Conservation (phyloP, 106 monocot genomes). For the Iris macrosiphon region DNA sequence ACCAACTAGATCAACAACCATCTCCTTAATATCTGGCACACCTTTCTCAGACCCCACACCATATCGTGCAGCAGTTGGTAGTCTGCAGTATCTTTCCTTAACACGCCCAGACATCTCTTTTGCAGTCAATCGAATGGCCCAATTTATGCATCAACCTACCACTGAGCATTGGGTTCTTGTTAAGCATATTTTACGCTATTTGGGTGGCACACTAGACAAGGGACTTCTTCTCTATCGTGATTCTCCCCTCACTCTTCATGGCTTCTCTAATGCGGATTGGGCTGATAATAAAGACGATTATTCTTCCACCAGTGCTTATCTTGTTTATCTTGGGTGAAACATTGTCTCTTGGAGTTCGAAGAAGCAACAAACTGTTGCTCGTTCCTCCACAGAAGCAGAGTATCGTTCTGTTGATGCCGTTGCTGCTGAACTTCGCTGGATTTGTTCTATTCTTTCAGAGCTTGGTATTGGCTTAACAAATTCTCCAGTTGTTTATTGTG, state of each 20-base stretch:
- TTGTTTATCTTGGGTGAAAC: background rate
- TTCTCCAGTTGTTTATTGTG: background rate
- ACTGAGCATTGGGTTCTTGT: background rate
- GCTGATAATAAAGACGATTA: background rate
- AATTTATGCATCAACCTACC: constrained; percentile 8
- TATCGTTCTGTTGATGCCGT: constrained; percentile 3
- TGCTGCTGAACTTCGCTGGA: background rate
- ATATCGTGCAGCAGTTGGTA: background rate
- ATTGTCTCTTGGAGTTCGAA: constrained; percentile 9
- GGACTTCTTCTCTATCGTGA: background rate
- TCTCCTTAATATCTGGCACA: background rate
- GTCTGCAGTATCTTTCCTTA: background rate
- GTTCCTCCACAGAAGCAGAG: background rate
- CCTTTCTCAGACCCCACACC: background rate
- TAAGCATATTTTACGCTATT: background rate
- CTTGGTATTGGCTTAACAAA: background rate
- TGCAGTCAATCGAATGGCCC: background rate
- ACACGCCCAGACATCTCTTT: background rate
- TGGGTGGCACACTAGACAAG: background rate
- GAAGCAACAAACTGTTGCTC: constrained; percentile 4
- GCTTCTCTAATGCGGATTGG: background rate
- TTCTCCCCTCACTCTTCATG: background rate
- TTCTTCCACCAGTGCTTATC: background rate
- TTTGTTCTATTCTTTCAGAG: background rate
- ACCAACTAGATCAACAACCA: background rate